Conservation (phyloP, 352 stramenopile species). For the Proteromonas lacertae region DNA sequence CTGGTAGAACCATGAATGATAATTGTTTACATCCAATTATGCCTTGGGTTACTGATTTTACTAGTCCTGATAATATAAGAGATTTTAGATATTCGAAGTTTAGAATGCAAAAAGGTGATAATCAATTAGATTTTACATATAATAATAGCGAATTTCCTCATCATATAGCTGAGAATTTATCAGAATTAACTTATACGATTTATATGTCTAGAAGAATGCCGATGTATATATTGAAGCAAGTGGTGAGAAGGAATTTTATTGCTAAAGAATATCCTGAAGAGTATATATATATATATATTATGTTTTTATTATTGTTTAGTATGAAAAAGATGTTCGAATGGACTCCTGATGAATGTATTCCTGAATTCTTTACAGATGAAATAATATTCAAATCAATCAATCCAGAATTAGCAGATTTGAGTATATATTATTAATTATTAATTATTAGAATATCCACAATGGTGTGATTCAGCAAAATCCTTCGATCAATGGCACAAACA, state of each 20-base stretch:
- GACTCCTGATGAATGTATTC: conserved; percentile 75
- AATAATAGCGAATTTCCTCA: conserved; percentile 37
- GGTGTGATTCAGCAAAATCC: conserved; percentile 19
- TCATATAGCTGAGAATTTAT: conserved; percentile 69
- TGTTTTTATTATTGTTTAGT: no score
- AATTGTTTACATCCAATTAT: conserved; percentile 49
- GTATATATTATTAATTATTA: conserved; percentile 1
- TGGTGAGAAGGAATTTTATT: conserved; percentile 61
- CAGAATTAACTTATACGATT: conserved; percentile 72
- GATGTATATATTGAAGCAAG: conserved; percentile 27
- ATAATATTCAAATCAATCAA: conserved; percentile 40
- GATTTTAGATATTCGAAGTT: conserved; percentile 66
- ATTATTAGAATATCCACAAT: conserved; percentile 26
- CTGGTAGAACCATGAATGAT: conserved; percentile 34
- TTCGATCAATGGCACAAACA: conserved; percentile 51
- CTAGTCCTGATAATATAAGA: conserved; percentile 17
- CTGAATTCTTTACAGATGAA: conserved; percentile 58
- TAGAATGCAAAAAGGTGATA: conserved; percentile 62
- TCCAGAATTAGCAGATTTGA: conserved; percentile 5
- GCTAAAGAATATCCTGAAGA: conserved; percentile 52
- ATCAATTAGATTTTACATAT: conserved; percentile 51
- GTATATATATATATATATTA: no score
- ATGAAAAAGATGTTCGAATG: conserved; percentile 55
- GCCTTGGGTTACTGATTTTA: conserved; percentile 77
- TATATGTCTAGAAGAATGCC: conserved; percentile 56